Evolutionary conservation across 805 yeast species (phyloP).

Genomic region (Tetrapisispora namnaoensis): DNA sequence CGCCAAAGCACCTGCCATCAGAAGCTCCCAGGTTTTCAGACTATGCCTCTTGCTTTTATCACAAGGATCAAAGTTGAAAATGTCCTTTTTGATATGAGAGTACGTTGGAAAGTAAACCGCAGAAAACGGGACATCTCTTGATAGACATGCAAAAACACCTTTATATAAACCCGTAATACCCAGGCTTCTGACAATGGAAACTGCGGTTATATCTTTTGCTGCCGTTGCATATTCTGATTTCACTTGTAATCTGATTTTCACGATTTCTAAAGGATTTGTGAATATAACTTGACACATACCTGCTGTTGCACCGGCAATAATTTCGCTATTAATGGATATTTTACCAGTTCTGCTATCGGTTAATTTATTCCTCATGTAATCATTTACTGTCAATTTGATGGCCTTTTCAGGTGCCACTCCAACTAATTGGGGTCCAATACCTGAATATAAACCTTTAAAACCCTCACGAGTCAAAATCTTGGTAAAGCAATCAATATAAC

Average conservation of each 20-base stretch:
- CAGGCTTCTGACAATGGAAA: constrained; percentile 62
- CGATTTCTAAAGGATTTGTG: constrained; percentile 93
- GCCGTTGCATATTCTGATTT: constrained; percentile 56
- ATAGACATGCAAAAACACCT: constrained; percentile 84
- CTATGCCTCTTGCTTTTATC: constrained; percentile 47
- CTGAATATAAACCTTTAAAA: constrained; percentile 76
- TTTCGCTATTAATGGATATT: constrained; percentile 49
- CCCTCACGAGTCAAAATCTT: constrained; percentile 77
- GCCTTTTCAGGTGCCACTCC: constrained; percentile 99
- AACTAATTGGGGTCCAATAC: constrained; percentile 84
- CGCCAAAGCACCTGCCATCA: constrained; percentile 85
- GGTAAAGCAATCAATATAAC: constrained; percentile 76
- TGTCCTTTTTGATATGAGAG: constrained; percentile 77
- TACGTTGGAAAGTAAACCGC: constrained; percentile 97
- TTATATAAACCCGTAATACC: constrained; percentile 82
- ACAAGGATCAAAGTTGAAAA: constrained; percentile 74
- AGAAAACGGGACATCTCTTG: constrained; percentile 93
- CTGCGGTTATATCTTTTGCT: constrained; percentile 29
- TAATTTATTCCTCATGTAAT: constrained; percentile 66
- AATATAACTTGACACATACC: constrained; percentile 95
- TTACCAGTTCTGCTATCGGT: constrained; percentile 40
- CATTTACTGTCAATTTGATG: constrained; percentile 89
- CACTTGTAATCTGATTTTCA: constrained; percentile 88
- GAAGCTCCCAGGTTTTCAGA: constrained; percentile 73
- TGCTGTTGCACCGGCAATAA: constrained; percentile 84